phyloP scores from a whole-genome alignment of 257 asterid genomes.

The Solanum gandarillasii region DNA sequence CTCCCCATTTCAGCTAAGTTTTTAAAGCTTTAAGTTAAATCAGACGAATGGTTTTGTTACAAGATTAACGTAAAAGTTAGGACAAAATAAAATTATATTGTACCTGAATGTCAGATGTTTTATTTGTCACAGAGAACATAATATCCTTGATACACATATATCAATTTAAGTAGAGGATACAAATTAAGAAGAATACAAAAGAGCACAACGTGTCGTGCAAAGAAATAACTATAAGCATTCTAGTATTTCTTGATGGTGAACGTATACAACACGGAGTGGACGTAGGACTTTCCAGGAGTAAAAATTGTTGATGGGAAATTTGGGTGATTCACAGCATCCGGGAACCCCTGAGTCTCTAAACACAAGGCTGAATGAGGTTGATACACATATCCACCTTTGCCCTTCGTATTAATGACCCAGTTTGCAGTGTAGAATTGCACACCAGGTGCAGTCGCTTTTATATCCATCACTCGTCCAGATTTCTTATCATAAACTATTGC shows the following conservation, averaged over 20 bases:
- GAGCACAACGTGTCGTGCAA: not conserved
- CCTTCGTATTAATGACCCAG: not conserved
- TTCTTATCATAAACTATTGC: conserved; percentile 3
- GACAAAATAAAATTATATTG: not conserved
- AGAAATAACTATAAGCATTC: not conserved
- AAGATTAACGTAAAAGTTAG: not conserved
- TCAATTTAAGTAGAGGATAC: not conserved
- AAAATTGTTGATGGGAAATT: conserved; percentile 61
- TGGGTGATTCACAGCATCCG: conserved; percentile 73
- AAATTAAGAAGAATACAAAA: not conserved
- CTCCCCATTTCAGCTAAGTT: not conserved
- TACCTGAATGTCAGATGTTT: not conserved
- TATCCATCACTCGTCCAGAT: conserved; percentile 2
- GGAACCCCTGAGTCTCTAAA: conserved; percentile 74
- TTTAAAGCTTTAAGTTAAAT: no score
- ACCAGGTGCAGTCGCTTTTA: conserved; percentile 1
- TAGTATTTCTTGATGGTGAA: conserved; percentile 22
- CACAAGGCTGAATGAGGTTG: conserved; percentile 2
- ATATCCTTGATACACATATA: not conserved
- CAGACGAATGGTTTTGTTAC: no score
- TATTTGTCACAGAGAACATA: not conserved
- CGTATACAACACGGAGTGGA: conserved; percentile 31
- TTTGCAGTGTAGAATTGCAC: conserved; percentile 5
- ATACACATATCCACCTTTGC: conserved; percentile 7
- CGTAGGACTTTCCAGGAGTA: conserved; percentile 33